Base-by-base conservation (phyloP, 345 rosid genomes). In the Brassica cretica region DNA sequence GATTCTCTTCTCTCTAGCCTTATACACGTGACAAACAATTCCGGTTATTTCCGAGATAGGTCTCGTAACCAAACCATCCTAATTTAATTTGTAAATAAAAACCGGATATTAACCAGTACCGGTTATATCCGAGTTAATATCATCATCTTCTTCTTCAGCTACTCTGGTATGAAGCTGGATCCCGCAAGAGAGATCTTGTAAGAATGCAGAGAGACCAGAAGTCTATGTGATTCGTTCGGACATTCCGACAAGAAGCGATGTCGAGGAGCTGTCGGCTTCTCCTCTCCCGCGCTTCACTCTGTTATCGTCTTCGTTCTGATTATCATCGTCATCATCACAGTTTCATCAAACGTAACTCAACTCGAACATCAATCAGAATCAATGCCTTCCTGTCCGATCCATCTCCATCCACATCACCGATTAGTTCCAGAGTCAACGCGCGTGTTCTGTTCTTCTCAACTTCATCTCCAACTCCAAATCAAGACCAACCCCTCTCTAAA, bases 401-500 rank as follows among this genome's bases (percentile, higher is more conserved):
- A 53, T 79, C 82, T 8, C 59, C 77, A 24, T 78, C 82, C 7
- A 51, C 78, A 15, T 41, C 80, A 59, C 84, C 78, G 14, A 59
- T 16, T 16, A 12, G 44, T 44, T 71, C 82, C 25, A 70, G 68
- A 27, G 61, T 78, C 49, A 81, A 82, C 72, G 78, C 79, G 7
- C 83, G 85, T 4, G 35, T 84, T 10, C 64, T 71, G 29, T 84
- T 86, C 86, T 86, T 32, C 64, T 78, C 93, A 21, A 85, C 84
- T 29, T 81, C 90, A 30, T 29, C 86, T 14, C 68, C 89, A 21
- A 32, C 84, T 71, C 67, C 89, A 24, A 72, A 60, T 61, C 79
- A 16, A 18, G 1, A 19, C 24, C 76, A 84, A 51, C 29, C 3
- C 56, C 21, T 5, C 18, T 10, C 75, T 0, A 35, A 64, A 55